Conservation (phyloP, 78 protist genomes). For the Dictyostelium brefeldianum region DNA sequence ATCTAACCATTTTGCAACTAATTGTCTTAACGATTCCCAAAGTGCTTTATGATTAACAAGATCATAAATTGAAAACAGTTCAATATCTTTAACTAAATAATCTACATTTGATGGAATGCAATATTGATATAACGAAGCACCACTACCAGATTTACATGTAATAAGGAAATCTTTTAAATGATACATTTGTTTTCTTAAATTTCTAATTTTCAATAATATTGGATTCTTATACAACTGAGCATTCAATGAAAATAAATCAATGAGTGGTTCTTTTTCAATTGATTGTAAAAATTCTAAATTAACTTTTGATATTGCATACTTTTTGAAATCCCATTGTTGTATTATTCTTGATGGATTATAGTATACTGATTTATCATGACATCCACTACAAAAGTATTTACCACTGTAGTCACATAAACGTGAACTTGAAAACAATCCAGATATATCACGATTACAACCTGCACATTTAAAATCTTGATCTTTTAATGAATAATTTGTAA, state of each 20-base stretch:
- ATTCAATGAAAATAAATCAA: constrained; percentile 48
- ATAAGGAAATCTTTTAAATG: constrained; percentile 43
- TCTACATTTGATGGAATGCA: neutral
- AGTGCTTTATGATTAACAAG: constrained; percentile 32
- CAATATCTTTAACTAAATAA: constrained; percentile 18
- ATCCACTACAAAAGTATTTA: constrained; percentile 38
- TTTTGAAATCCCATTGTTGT: constrained; percentile 47
- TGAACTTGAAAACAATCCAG: constrained; percentile 18
- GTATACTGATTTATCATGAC: constrained; percentile 38
- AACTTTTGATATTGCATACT: constrained; percentile 21
- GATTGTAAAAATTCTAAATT: neutral
- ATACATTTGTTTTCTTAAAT: constrained; percentile 58
- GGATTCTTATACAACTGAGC: constrained; percentile 22
- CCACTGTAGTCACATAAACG: constrained; percentile 63
- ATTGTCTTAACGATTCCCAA: neutral
- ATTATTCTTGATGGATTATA: constrained; percentile 46
- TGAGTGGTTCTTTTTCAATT: constrained; percentile 33
- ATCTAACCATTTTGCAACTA: constrained; percentile 70
- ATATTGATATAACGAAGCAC: neutral
- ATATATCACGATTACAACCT: neutral
- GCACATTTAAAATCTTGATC: constrained; percentile 49
- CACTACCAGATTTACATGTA: constrained; percentile 14
- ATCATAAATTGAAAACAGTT: constrained; percentile 32
- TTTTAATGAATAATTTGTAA: neutral
- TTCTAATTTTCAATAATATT: constrained; percentile 30